Evolutionary conservation across 2,329 filamentous ascomycete genomes (phyloP).

Genomic region (Didymellaceae sp.): DNA sequence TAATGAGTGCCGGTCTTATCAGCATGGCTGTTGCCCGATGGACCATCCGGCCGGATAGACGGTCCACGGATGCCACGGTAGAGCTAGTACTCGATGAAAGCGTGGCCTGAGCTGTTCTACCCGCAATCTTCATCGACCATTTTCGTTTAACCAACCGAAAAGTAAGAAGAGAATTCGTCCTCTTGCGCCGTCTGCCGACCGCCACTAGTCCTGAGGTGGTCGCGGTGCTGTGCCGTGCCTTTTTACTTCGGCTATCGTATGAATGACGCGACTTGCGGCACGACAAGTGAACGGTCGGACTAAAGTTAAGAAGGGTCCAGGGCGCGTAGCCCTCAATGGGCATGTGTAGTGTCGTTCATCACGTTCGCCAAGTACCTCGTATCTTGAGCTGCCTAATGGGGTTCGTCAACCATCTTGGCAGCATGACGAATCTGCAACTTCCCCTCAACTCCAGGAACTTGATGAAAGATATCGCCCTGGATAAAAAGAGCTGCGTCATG

Average conservation of each 20-base stretch:
- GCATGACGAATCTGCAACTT: constrained; percentile 23
- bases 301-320: background rate
- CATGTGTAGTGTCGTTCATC: constrained; percentile 6
- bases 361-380: constrained; percentile 9
- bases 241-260: background rate
- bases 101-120: background rate
- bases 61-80: constrained; percentile 16
- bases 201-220: no score
- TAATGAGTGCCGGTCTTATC: constrained; percentile 44
- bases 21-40: constrained; percentile 40
- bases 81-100: constrained; percentile 28
- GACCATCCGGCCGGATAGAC: constrained; percentile 24
- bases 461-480: background rate
- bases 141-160: no score
- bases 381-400: constrained; percentile 28
- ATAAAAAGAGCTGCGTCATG: background rate
- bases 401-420: constrained; percentile 22
- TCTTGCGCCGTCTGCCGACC: no score
- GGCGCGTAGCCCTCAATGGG: constrained; percentile 7
- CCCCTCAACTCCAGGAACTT: constrained; percentile 11
- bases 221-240: no score
- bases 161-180: no score
- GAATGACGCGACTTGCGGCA: constrained; percentile 1
- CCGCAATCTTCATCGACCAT: no score
- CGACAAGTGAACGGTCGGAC: background rate